These are phyloP conservation scores for Rhinocladiella mackenziei DNA, from an alignment of 2,329 filamentous ascomycete species.

Conservation along the genomic window DNA sequence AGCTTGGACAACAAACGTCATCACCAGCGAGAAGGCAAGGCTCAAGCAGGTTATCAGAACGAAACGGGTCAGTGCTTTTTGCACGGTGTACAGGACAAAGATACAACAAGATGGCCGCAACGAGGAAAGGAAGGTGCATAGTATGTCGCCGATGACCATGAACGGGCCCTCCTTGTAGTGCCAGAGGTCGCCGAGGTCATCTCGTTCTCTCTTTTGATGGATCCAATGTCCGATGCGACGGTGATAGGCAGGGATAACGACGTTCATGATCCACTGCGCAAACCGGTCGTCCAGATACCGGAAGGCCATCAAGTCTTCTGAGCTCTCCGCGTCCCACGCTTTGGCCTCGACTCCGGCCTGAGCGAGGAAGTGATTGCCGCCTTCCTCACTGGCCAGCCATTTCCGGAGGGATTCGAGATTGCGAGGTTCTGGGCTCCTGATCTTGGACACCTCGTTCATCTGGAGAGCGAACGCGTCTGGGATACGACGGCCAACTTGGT, in stretches of 20 bases:
- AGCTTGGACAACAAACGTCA: constrained; percentile 6
- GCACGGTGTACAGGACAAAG: constrained; percentile 8
- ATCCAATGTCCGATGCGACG: constrained; percentile 7
- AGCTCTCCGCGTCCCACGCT: constrained; percentile 2
- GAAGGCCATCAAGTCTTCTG: constrained; percentile 7
- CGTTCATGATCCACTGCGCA: constrained; percentile 7
- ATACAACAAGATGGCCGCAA: constrained; percentile 7
- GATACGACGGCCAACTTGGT: background rate
- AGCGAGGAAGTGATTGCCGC: constrained; percentile 8
- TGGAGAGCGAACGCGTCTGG: constrained; percentile 6
- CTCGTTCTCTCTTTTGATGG: constrained; percentile 3
- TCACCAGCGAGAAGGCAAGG: constrained; percentile 6
- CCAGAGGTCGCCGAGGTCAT: background rate
- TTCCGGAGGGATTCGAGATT: constrained; percentile 8
- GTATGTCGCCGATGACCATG: constrained; percentile 1
- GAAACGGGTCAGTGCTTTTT: constrained; percentile 7
- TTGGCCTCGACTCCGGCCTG: background rate
- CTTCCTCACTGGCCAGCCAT: constrained; percentile 3
- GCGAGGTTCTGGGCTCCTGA: constrained; percentile 1
- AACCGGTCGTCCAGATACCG: constrained; percentile 7
- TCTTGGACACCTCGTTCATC: background rate
- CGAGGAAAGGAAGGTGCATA: constrained; percentile 10
- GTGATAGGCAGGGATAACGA: constrained; percentile 1
- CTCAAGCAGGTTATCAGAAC: constrained; percentile 8
- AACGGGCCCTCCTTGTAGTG: constrained; percentile 6